phyloP scores from a whole-genome alignment of 257 asterid species.

The Nicotiana tabacum region DNA sequence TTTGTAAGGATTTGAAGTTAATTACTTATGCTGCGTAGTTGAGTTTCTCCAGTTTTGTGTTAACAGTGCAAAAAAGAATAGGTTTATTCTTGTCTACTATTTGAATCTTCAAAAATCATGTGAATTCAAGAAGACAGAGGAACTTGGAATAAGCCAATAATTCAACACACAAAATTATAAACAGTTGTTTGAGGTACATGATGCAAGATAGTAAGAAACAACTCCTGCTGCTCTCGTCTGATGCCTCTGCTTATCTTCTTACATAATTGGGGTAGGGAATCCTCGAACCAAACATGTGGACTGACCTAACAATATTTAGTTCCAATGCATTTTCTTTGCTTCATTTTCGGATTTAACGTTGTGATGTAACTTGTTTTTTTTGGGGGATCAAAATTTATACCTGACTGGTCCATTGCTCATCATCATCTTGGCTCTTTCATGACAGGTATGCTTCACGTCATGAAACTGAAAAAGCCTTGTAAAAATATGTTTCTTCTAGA shows the following conservation, averaged over 20 bases:
- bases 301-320: background rate
- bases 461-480: no score
- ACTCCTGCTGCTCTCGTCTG: background rate
- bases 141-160: background rate
- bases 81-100: background rate
- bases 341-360: background rate
- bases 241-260: background rate
- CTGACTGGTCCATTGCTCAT: background rate
- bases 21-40: background rate
- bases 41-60: background rate
- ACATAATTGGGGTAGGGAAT: background rate
- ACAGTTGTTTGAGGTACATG: background rate
- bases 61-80: background rate
- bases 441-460: background rate
- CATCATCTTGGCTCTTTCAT: no score
- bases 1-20: background rate
- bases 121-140: background rate
- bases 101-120: background rate
- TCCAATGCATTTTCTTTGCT: background rate
- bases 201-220: slow-evolving; percentile 1
- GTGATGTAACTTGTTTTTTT: background rate
- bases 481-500: no score
- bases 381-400: background rate
- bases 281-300: slow-evolving; percentile 12
- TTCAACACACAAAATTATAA: background rate